A percentile compares a stretch with the other conserved stretches of the same genome.
Conservation (phyloP, 2,329 filamentous ascomycete species). For the Colletotrichum noveboracense region DNA sequence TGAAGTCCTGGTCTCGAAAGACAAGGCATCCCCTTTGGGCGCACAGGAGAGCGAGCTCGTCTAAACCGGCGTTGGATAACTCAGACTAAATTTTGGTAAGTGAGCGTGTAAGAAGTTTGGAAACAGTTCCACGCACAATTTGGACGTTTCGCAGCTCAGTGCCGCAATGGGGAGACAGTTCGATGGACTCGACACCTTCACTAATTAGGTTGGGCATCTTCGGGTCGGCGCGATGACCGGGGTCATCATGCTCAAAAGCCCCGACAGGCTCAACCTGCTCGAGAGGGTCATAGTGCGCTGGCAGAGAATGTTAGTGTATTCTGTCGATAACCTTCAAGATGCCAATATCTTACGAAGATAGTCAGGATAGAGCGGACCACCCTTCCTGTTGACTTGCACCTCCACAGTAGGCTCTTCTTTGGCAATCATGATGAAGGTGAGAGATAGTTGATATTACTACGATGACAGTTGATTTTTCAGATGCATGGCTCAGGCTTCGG, state of each 20-base stretch:
- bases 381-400: background rate
- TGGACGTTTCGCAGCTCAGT: background rate
- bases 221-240: background rate
- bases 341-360: background rate
- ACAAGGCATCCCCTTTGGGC: background rate
- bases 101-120: rapidly evolving
- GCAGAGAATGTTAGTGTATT: background rate
- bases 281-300: background rate
- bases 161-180: background rate
- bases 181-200: background rate
- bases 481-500: background rate
- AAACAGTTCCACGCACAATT: background rate
- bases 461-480: background rate
- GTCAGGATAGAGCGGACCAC: background rate
- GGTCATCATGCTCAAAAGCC: background rate
- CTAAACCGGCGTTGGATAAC: background rate
- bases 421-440: background rate
- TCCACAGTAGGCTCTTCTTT: background rate
- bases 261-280: background rate
- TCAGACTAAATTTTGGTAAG: background rate
- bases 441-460: background rate
- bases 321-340: background rate
- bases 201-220: background rate
- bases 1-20: background rate
- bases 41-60: background rate